Conservation (phyloP, 202 grass and related monocot species). For the Brachypodium distachyon region DNA sequence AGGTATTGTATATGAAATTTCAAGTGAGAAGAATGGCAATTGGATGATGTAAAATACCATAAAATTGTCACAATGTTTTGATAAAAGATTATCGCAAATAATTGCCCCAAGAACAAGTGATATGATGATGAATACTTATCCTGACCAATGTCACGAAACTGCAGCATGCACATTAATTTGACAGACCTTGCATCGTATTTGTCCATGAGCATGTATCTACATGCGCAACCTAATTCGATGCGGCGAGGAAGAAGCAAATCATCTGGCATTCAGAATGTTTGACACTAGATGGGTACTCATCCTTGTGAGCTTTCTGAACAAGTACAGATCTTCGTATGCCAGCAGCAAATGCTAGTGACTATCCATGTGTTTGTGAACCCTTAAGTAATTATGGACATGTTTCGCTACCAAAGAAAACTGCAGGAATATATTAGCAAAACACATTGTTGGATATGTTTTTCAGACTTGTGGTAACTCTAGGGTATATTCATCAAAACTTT, state of each 20-base stretch:
- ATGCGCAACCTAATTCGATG: conserved; percentile 91
- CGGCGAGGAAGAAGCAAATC: background rate
- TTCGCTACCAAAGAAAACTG: too few relatives aligned
- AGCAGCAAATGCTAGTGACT: background rate
- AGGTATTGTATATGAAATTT: background rate
- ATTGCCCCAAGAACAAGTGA: too few relatives aligned
- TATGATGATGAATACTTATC: conserved; percentile 27
- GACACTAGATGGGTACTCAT: background rate
- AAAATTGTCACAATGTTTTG: too few relatives aligned
- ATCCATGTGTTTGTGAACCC: background rate
- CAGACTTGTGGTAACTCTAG: background rate
- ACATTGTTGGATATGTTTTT: background rate
- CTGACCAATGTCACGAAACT: conserved; percentile 83
- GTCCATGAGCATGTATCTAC: conserved; percentile 92
- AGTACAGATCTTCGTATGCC: background rate
- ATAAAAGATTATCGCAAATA: background rate
- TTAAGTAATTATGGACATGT: too few relatives aligned
- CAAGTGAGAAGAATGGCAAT: background rate
- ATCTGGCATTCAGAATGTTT: background rate
- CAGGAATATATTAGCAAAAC: too few relatives aligned
- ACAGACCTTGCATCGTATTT: conserved; percentile 91
- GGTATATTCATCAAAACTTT: conserved; percentile 10
- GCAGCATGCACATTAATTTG: conserved; percentile 79
- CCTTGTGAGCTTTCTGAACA: background rate
- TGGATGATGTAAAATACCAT: background rate